Evolutionary conservation across 192 early-diverging fungal genomes (phyloP).

Genomic region (Diversispora eburnea): DNA sequence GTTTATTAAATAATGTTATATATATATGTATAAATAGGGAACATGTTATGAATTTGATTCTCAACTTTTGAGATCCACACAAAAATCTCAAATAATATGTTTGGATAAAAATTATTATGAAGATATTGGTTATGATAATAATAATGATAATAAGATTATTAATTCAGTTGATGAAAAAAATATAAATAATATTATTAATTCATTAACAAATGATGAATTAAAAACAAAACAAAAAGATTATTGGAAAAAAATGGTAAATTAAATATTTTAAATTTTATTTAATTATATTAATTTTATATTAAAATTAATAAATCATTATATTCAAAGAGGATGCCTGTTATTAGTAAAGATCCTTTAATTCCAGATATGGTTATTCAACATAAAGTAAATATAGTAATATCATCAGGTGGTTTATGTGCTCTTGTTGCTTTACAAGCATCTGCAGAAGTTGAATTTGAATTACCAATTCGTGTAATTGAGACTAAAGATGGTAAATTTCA

Average conservation of each 20-base stretch:
- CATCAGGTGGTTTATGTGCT: conserved; percentile 17
- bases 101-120: neutral
- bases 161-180: neutral
- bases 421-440: conserved; percentile 15
- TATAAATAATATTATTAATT: neutral
- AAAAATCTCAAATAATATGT: neutral
- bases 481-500: neutral
- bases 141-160: neutral
- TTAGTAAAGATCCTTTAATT: conserved; percentile 27
- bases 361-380: conserved; percentile 10
- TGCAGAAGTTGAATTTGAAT: conserved; percentile 20
- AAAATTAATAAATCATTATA: neutral
- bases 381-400: conserved; percentile 25
- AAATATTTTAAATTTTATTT: neutral
- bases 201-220: neutral
- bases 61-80: neutral
- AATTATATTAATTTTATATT: neutral
- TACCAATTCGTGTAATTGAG: conserved; percentile 8
- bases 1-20: neutral
- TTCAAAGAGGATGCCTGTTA: conserved; percentile 12
- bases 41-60: conserved; percentile 6
- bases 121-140: neutral
- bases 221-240: neutral
- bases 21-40: neutral
- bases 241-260: conserved; percentile 15